Base-by-base conservation (phyloP, 2,329 filamentous ascomycete genomes). In the Botrytis medusae region DNA sequence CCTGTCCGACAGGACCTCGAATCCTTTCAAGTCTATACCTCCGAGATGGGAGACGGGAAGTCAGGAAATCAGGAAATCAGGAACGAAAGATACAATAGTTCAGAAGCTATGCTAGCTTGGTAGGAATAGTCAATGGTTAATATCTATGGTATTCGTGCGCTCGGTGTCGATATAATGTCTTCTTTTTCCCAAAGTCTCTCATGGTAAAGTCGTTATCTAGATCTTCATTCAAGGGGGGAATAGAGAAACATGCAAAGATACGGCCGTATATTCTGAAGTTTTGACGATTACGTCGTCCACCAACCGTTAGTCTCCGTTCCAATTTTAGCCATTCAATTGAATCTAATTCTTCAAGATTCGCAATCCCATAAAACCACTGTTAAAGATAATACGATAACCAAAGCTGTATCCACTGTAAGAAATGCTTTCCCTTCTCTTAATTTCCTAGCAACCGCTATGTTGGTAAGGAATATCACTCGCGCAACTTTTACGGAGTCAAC, bases 381-480 rank as follows among this genome's bases (percentile, higher is more conserved):
- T 4, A n/a, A 62, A 42, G 59, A 40, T 8, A n/a, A 40, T 4
- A 18, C n/a, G 32, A 18, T 29, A 62, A 22, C 34, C 22, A 62
- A n/a, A 37, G n/a, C n/a, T 25, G 60, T 42, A 62, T n/a, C 60
- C 60, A 42, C 34, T n/a, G 37, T 62, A 62, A n/a, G 60, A 62
- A 42, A 42, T 18, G 60, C 37, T 18, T n/a, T n/a, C 22, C 16
- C 10, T 42, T 40, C 22, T 42, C 51, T 57, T 54, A 29, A 57
- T 57, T 57, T 57, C n/a, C 51, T 29, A 29, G 51, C 51, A 32
- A 57, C 51, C 32, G 37, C 22, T 40, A 42, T 62, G 60, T 42
- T 62, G 60, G 60, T 62, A 62, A 62, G 60, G 60, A 29, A 63
- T 63, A 63, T 44, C 61, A 63, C 40, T 63, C 40, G 61, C 61